A percentile compares a stretch with the other conserved stretches of the same genome.
Conservation (phyloP, 2,329 filamentous ascomycete species). For the Talaromyces sp. region DNA sequence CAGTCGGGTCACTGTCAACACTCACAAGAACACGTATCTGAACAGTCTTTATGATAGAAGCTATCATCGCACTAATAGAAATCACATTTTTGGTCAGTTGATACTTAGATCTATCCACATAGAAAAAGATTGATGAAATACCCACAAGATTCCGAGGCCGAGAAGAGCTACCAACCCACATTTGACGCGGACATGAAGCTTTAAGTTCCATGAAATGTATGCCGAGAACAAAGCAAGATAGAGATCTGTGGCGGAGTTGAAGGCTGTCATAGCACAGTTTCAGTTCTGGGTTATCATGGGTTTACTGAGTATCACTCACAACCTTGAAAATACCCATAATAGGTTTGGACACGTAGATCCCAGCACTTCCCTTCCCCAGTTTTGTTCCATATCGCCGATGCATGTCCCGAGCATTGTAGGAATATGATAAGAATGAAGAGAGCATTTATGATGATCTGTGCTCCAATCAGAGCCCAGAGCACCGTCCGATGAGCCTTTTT, state of each 20-base stretch:
- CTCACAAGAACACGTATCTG: constrained; percentile 20
- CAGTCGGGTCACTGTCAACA: constrained; percentile 22
- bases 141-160: constrained; percentile 27
- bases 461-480: constrained; percentile 22
- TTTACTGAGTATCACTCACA: constrained; percentile 18
- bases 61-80: constrained; percentile 26
- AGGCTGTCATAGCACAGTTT: not conserved
- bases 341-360: constrained; percentile 24
- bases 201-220: constrained; percentile 34
- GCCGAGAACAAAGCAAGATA: constrained; percentile 31
- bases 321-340: constrained; percentile 30
- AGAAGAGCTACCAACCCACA: constrained; percentile 29
- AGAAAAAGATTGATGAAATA: not conserved
- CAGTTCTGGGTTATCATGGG: not conserved
- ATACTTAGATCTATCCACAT: not conserved
- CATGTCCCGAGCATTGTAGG: constrained; percentile 26
- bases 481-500: constrained; percentile 20
- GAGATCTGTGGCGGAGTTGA: constrained; percentile 30
- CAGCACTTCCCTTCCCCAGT: constrained; percentile 23
- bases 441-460: constrained; percentile 26
- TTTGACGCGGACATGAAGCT: constrained; percentile 30
- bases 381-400: constrained; percentile 22
- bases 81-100: not conserved
- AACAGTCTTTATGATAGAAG: constrained; percentile 27
- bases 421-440: constrained; percentile 28